Conservation (phyloP, 345 rosid genomes). For the Linum trigynum region DNA sequence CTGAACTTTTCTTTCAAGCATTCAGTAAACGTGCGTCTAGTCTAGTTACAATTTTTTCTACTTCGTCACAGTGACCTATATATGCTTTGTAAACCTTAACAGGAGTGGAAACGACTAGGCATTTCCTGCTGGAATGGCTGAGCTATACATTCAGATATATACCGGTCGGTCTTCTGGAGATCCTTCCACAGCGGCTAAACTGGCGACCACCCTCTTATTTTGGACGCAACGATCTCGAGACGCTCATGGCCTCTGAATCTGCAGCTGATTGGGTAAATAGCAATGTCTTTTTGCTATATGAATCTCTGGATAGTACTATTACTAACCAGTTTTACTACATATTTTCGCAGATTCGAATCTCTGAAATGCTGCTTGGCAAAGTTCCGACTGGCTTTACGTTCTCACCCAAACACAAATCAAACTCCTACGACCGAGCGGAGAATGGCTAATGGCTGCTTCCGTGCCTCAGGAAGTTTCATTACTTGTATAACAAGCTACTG, state of each 20-base stretch:
- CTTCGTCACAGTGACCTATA: too few species aligned
- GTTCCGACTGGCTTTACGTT: slow-evolving; percentile 86
- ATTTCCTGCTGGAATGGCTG: slow-evolving; percentile 89
- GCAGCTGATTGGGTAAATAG: slow-evolving; percentile 86
- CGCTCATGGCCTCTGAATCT: slow-evolving; percentile 86
- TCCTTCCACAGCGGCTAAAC: slow-evolving; percentile 65
- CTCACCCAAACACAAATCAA: slow-evolving; percentile 89
- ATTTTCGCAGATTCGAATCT: slow-evolving; percentile 54
- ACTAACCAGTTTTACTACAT: not conserved
- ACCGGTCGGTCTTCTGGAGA: slow-evolving; percentile 82
- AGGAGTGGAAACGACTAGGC: slow-evolving; percentile 66
- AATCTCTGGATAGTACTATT: not conserved
- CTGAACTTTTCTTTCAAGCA: too few species aligned
- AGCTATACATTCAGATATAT: slow-evolving; percentile 77
- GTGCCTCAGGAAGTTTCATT: too few species aligned
- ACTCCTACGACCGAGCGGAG: slow-evolving; percentile 78
- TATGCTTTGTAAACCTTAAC: too few species aligned
- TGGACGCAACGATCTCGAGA: slow-evolving; percentile 95
- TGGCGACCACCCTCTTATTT: slow-evolving; percentile 92
- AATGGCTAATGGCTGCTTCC: slow-evolving; percentile 45
- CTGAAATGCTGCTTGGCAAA: slow-evolving; percentile 89
- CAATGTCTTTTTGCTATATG: not conserved
- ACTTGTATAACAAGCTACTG: not conserved
- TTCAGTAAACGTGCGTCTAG: too few species aligned
- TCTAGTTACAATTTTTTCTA: too few species aligned